These are phyloP conservation scores for Alnus glutinosa DNA, from an alignment of 306 rosid genomes.

Conservation along the genomic window DNA sequence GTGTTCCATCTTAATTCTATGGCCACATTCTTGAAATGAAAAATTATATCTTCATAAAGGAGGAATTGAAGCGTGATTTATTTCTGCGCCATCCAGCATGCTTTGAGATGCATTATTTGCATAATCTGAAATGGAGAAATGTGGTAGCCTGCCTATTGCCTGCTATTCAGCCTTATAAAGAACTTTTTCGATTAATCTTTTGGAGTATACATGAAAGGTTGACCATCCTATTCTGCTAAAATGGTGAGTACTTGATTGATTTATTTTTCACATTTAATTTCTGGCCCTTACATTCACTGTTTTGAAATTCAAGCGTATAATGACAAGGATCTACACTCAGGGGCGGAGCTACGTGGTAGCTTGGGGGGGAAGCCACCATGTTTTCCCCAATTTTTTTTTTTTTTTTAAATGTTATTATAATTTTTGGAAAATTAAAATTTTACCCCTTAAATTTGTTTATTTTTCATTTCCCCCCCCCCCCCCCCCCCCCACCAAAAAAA, in stretches of 20 bases:
- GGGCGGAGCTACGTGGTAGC: too few relatives aligned
- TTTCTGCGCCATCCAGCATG: background rate
- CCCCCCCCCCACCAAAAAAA: too few relatives aligned
- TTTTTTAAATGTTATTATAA: too few relatives aligned
- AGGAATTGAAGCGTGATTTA: background rate
- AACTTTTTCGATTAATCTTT: background rate
- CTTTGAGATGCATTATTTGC: background rate
- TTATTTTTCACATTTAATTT: background rate
- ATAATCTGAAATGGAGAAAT: background rate
- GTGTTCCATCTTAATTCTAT: background rate
- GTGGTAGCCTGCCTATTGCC: slow-evolving; percentile 4
- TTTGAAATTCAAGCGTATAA: background rate
- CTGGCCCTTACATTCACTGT: background rate
- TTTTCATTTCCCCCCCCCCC: too few relatives aligned
- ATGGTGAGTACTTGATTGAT: background rate
- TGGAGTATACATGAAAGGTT: background rate
- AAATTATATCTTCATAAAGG: background rate
- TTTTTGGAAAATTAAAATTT: too few relatives aligned
- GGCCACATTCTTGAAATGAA: background rate
- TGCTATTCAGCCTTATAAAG: background rate
- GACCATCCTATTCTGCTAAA: background rate
- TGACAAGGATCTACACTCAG: background rate
- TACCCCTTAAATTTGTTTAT: too few relatives aligned
- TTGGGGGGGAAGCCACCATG: too few relatives aligned
- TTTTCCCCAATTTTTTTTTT: too few relatives aligned